Evolutionary conservation across 345 rosid species (phyloP), one percentile per base, ranked within the genome.

Genomic region (Syzygium grande): DNA sequence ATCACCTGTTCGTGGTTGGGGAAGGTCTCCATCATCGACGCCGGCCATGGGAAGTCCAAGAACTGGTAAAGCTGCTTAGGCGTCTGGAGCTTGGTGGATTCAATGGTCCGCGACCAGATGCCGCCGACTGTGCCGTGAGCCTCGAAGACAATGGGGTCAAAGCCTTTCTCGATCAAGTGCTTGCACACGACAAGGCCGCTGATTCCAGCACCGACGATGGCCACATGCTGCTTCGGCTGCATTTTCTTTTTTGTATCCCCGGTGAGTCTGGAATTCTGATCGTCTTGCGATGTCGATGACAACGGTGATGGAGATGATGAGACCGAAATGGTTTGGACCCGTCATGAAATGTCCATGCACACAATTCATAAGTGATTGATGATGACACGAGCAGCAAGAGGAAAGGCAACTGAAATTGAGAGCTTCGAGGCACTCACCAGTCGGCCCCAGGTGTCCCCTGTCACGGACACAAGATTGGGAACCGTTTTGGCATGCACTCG

Each of bases 121-220:
- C 93, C 93, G 7, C 93, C 93, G 19, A 90, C 51, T 41, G n/a
- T 22, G 41, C 86, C 61, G 22, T 59, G 59, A 17, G 91, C 87
- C 84, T 93, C 93, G 51, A 92, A 92, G 30, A 91, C 91, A 2
- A 87, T 38, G 0, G 91, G 91, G 46, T 85, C 61, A 16, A 90
- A 90, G 14, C 93, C 93, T 83, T 79, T 88, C 65, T 90, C 93
- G 41, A 89, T 38, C 13, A 89, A 30, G 73, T 89, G 88, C 52
- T 92, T 91, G 88, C 93, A 91, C 3, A 93, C 93, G 4, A 91
- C 87, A 9, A 93, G 87, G 86, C 93, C 93, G 65, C 94, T 92
- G 51, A 92, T 52, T 87, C 93, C 94, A 6, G 94, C 93, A 12
- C 93, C 93, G 34, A 93, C 85, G 49, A 92, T 88, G 25, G 89